These are phyloP conservation scores for Stereum hirsutum DNA, from an alignment of 1,284 basidiomycete genomes.

Conservation along the genomic window DNA sequence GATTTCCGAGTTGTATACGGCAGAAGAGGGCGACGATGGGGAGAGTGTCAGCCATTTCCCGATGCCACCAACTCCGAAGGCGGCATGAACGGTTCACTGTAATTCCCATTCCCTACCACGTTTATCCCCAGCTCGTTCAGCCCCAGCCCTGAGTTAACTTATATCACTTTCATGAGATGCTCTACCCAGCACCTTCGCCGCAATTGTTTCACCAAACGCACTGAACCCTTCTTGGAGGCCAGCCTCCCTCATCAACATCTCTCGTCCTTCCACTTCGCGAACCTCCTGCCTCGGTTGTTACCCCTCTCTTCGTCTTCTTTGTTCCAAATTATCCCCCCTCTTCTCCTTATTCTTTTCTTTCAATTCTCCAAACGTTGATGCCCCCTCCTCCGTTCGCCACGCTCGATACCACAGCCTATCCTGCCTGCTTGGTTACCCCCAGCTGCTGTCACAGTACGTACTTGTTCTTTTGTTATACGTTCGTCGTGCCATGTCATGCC, in stretches of 20 bases:
- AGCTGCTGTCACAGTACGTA: too few relatives aligned
- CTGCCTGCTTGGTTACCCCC: too few relatives aligned
- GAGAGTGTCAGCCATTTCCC: slow-evolving; percentile 14
- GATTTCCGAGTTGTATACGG: slow-evolving; percentile 14
- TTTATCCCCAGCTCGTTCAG: not conserved
- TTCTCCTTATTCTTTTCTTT: too few relatives aligned
- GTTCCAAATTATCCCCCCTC: too few relatives aligned
- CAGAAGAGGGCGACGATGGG: too few relatives aligned
- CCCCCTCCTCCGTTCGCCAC: too few relatives aligned
- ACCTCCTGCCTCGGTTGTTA: too few relatives aligned
- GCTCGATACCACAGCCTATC: too few relatives aligned
- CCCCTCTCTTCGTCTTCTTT: too few relatives aligned
- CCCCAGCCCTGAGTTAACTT: not conserved
- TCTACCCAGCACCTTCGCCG: not conserved
- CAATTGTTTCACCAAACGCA: not conserved
- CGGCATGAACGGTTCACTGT: slow-evolving; percentile 2
- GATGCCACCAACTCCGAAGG: slow-evolving; percentile 7
- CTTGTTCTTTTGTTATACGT: not conserved
- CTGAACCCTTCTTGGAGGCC: too few relatives aligned
- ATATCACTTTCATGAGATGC: not conserved
- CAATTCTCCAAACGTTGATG: too few relatives aligned
- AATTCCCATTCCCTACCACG: not conserved
- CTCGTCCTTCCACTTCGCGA: too few relatives aligned
- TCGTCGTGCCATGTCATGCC: not conserved
- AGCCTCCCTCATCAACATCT: not conserved